Conservation (phyloP, 306 rosid species). For the Hippophae rhamnoides region DNA sequence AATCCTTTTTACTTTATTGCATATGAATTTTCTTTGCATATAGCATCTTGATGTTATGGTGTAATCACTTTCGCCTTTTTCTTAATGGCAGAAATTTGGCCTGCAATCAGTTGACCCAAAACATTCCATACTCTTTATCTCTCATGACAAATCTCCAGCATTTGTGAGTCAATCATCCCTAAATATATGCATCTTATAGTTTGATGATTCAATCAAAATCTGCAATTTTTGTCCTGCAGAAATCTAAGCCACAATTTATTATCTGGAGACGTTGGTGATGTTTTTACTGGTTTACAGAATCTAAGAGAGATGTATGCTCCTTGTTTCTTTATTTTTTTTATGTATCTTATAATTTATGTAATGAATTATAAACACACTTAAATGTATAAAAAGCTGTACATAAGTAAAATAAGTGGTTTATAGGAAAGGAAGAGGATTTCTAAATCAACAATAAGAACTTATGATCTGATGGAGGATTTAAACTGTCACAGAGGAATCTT, state of each 20-base stretch:
- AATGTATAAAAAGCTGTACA: too few species aligned
- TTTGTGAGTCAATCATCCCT: conserved; percentile 48
- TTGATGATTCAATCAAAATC: conserved; percentile 12
- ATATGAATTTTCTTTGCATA: conserved; percentile 4
- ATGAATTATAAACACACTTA: neutral
- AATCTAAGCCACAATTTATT: conserved; percentile 80
- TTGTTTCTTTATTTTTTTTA: conserved; percentile 23
- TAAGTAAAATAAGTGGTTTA: too few species aligned
- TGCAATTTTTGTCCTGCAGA: conserved; percentile 36
- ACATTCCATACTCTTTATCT: conserved; percentile 57
- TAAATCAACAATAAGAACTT: neutral
- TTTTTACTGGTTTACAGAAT: conserved; percentile 60
- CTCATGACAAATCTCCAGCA: conserved; percentile 53
- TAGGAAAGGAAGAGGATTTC: neutral
- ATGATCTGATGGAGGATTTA: neutral
- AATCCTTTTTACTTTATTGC: conserved; percentile 3
- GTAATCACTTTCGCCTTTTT: neutral
- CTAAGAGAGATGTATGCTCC: conserved; percentile 69
- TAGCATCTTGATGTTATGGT: neutral
- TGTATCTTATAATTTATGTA: conserved; percentile 7
- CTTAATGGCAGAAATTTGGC: conserved; percentile 66
- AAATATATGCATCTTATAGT: conserved; percentile 3
- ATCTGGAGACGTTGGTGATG: conserved; percentile 75
- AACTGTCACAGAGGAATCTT: neutral
- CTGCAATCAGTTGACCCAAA: conserved; percentile 46